A percentile compares a stretch with the other conserved stretches of the same genome.
These are phyloP conservation scores for Zea luxurians DNA, from an alignment of 176 grass and related monocot species.

Conservation along the genomic window DNA sequence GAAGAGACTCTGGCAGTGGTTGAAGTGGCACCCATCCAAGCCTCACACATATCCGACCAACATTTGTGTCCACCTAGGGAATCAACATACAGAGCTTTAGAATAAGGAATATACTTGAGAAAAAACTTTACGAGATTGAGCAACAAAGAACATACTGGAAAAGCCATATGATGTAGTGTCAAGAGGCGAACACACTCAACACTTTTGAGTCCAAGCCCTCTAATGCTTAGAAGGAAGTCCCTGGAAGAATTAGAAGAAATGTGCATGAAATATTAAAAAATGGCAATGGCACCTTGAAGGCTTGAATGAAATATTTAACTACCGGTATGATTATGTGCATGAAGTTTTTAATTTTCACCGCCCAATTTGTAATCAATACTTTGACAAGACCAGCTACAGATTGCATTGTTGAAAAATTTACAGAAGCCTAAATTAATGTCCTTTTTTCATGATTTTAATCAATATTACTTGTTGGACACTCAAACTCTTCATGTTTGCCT, in stretches of 20 bases:
- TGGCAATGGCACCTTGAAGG: neutral
- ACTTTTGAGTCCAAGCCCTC: constrained; percentile 90
- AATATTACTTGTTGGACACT: constrained; percentile 8
- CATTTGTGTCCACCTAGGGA: constrained; percentile 85
- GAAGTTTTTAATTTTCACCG: neutral
- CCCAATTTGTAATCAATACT: constrained; percentile 17
- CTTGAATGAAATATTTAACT: constrained; percentile 16
- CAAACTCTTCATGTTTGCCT: neutral
- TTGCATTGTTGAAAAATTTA: neutral
- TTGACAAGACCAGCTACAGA: neutral
- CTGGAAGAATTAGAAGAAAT: constrained; percentile 45
- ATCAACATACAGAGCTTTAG: constrained; percentile 35
- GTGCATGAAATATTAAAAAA: constrained; percentile 31
- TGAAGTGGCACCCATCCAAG: constrained; percentile 95
- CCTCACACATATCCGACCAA: constrained; percentile 88
- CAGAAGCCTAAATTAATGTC: neutral
- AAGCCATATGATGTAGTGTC: constrained; percentile 86
- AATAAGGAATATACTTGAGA: constrained; percentile 11
- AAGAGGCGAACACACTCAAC: constrained; percentile 83
- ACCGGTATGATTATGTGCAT: neutral
- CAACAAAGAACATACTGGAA: constrained; percentile 57
- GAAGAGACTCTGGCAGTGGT: constrained; percentile 82
- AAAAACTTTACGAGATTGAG: neutral
- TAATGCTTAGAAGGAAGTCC: constrained; percentile 87
- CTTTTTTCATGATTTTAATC: constrained; percentile 9